phyloP scores from a whole-genome alignment of 495 filamentous ascomycete genomes.

The Aspergillus heteromorphus region DNA sequence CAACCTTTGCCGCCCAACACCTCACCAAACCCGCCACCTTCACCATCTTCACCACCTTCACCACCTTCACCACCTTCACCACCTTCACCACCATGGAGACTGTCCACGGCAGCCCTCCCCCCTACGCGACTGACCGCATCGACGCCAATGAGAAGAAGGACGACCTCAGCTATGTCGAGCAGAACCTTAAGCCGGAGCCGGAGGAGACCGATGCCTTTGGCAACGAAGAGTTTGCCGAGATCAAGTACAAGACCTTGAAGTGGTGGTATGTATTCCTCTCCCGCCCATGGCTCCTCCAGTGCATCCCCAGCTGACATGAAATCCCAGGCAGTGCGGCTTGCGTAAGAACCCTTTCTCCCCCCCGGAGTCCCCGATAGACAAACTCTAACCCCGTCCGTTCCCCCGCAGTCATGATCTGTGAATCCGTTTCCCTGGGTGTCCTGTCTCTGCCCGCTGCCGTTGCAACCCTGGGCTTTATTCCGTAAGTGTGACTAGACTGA shows the following conservation, averaged over 20 bases:
- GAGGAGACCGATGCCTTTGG: conserved; percentile 31
- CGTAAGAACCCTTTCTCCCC: conserved; percentile 4
- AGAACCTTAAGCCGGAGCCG: not conserved
- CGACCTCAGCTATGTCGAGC: not conserved
- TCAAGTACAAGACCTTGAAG: conserved; percentile 40
- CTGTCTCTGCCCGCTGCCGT: conserved; percentile 57
- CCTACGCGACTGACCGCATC: not conserved
- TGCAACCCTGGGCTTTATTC: conserved; percentile 56
- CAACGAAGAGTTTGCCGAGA: conserved; percentile 37
- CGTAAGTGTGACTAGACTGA: conserved; percentile 11
- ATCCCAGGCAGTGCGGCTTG: conserved; percentile 31
- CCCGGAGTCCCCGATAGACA: not conserved
- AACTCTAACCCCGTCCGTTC: conserved; percentile 3
- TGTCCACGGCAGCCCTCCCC: not conserved
- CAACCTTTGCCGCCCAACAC: not conserved
- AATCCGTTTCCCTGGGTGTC: conserved; percentile 62
- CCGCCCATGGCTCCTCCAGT: too few species aligned
- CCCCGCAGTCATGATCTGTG: conserved; percentile 53
- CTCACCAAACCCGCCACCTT: conserved; percentile 11
- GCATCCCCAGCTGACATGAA: not conserved
- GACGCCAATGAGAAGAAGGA: conserved; percentile 2
- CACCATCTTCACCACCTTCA: not conserved
- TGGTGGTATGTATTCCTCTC: conserved; percentile 33
- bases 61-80: not conserved
- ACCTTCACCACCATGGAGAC: not conserved